Base-by-base conservation (phyloP, 768 basidiomycete species). In the Cystobasidium ongulense region DNA sequence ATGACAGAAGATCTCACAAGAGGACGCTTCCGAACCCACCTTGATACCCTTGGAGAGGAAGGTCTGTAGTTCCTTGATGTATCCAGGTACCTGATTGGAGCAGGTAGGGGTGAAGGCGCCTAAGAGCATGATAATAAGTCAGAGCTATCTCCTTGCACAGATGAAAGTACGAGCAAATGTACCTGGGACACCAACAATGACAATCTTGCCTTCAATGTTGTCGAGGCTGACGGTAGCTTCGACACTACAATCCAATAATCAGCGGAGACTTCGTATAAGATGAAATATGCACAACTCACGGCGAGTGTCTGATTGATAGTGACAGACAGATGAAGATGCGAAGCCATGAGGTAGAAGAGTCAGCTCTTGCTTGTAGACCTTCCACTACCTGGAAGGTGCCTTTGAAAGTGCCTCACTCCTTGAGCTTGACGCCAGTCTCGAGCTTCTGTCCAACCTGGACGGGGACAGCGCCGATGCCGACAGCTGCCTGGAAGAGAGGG, bases 141-240 rank as follows among this genome's bases (percentile, higher is more conserved):
- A n/a, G n/a, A n/a, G n/a, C n/a, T n/a, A n/a, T n/a, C n/a, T n/a
- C n/a, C n/a, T n/a, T n/a, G n/a, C n/a, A n/a, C n/a, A n/a, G n/a
- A n/a, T n/a, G 43, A 46, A 13, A 46, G n/a, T 46, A 46, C n/a
- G 13, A n/a, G n/a, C 43, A 46, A 46, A 50, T n/a, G 18, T 21
- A 35, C 68, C 68, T 8, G 68, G 68, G 35, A 71, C 68, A 36
- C 68, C 68, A 18, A 71, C 68, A 25, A 71, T 71, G n/a, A 71
- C 35, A 54, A 35, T 71, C 52, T 59, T 54, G 29, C 68, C 68
- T 31, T 46, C 46, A 15, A 38, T 8, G 36, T 71, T 59, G 53
- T 71, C 68, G 25, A 71, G 68, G 27, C 25, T 27, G 29, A 71
- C 68, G 31, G 35, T 59, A 23, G 68, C 68, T 33, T 71, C 41